These are phyloP conservation scores for Ensete glaucum DNA, from an alignment of 176 grass and related monocot genomes.

Conservation along the genomic window DNA sequence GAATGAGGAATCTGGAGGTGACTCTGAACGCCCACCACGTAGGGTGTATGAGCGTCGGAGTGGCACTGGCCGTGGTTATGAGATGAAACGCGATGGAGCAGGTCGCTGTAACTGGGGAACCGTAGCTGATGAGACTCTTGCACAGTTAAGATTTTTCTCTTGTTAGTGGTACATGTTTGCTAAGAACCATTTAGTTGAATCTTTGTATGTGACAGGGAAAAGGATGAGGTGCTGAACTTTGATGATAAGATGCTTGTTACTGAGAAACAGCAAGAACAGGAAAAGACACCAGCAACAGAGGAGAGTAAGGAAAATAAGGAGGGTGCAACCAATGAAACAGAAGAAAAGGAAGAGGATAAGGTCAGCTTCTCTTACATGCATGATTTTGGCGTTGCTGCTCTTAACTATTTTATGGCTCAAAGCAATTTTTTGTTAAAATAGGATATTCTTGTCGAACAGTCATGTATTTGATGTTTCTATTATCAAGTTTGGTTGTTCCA, in stretches of 20 bases:
- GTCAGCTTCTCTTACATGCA: too few species aligned
- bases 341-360: too few species aligned
- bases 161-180: neutral
- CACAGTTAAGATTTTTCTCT: neutral
- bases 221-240: neutral
- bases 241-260: neutral
- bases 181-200: neutral
- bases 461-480: too few species aligned
- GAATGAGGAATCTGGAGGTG: neutral
- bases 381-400: too few species aligned
- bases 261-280: too few species aligned
- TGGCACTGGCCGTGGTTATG: neutral
- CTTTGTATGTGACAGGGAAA: neutral
- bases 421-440: too few species aligned
- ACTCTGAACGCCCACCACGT: neutral
- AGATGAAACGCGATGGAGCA: neutral
- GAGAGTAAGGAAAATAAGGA: too few species aligned
- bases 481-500: too few species aligned
- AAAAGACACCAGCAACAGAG: too few species aligned
- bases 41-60: neutral
- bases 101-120: slow-evolving; percentile 1
- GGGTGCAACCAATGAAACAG: too few species aligned
- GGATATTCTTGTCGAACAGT: too few species aligned
- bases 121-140: neutral
- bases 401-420: too few species aligned